Conservation (phyloP, 2,329 filamentous ascomycete genomes). For the Fulvia fulva region DNA sequence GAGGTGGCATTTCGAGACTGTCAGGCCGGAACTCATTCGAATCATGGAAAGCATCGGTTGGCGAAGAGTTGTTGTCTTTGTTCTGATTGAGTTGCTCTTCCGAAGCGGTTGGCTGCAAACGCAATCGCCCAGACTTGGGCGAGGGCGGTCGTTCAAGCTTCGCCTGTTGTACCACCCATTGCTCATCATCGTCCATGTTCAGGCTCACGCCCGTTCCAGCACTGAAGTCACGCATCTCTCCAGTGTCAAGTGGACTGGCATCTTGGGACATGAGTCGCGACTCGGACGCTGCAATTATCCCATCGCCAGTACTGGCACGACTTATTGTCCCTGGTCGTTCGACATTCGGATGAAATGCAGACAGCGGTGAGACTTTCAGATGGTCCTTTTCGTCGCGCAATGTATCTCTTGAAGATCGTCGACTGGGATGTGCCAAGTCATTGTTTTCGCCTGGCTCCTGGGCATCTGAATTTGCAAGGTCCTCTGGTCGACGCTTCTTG, state of each 20-base stretch:
- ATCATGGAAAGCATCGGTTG: slow-evolving; percentile 5
- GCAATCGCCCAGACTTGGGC: slow-evolving; percentile 21
- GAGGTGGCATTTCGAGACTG: background rate
- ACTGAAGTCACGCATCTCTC: slow-evolving; percentile 27
- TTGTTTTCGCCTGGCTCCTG: slow-evolving; percentile 54
- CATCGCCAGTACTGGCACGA: slow-evolving; percentile 31
- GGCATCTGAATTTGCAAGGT: slow-evolving; percentile 19
- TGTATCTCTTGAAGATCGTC: slow-evolving; percentile 23
- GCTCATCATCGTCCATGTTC: slow-evolving; percentile 25
- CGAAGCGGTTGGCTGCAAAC: slow-evolving; percentile 33
- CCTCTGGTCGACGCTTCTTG: slow-evolving; percentile 27
- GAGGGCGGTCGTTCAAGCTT: slow-evolving; percentile 19
- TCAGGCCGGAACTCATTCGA: slow-evolving; percentile 4
- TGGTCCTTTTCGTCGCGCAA: slow-evolving; percentile 17
- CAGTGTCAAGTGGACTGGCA: slow-evolving; percentile 8
- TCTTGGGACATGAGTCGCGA: slow-evolving; percentile 3
- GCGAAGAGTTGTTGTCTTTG: slow-evolving; percentile 11
- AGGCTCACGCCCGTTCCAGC: slow-evolving; percentile 22
- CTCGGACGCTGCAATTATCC: slow-evolving; percentile 20
- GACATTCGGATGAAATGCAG: slow-evolving; percentile 15
- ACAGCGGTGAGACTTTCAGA: slow-evolving; percentile 25
- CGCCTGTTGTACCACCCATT: slow-evolving; percentile 21
- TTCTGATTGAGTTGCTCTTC: slow-evolving; percentile 23
- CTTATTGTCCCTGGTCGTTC: slow-evolving; percentile 15
- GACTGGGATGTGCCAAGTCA: slow-evolving; percentile 47